Evolutionary conservation across 768 basidiomycete species (phyloP).

Genomic region (Phaeolepiota aurea): DNA sequence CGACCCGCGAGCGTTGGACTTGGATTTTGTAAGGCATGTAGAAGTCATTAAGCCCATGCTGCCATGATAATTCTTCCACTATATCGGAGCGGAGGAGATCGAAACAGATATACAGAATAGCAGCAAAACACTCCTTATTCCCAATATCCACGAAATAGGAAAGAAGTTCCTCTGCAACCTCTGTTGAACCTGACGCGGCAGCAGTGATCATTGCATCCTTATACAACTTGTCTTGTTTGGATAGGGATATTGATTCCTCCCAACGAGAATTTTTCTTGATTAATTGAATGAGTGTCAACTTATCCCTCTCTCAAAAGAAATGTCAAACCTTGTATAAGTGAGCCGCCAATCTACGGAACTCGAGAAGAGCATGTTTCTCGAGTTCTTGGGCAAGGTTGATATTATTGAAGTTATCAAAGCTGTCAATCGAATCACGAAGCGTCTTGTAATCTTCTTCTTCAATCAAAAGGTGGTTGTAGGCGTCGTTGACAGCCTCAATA

Average conservation of each 20-base stretch:
- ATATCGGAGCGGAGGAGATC: conserved; percentile 91
- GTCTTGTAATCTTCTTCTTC: conserved; percentile 99
- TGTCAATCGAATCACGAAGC: conserved; percentile 93
- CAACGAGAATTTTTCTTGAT: conserved; percentile 85
- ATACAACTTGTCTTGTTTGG: conserved; percentile 95
- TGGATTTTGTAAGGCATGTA: conserved; percentile 96
- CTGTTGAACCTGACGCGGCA: conserved; percentile 71
- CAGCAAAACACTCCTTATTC: conserved; percentile 96
- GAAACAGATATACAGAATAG: conserved; percentile 85
- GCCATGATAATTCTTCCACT: conserved; percentile 94
- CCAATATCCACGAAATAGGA: conserved; percentile 98
- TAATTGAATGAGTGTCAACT: background rate
- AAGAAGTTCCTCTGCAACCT: conserved; percentile 91
- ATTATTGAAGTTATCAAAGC: conserved; percentile 97
- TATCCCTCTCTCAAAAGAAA: background rate
- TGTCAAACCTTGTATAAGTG: conserved; percentile 83
- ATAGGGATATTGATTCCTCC: conserved; percentile 94
- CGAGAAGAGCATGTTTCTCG: conserved; percentile 85
- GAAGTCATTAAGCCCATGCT: conserved; percentile 92
- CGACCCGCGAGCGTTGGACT: conserved; percentile 68
- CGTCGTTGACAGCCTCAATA: conserved; percentile 94
- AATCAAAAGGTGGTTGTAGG: conserved; percentile 95
- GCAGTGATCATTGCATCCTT: conserved; percentile 95
- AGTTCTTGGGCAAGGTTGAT: conserved; percentile 77
- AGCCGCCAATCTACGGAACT: conserved; percentile 91